A percentile compares a stretch with the other conserved stretches of the same genome.
Conservation (phyloP, 2,329 filamentous ascomycete species). For the Colletotrichum endophyticum region DNA sequence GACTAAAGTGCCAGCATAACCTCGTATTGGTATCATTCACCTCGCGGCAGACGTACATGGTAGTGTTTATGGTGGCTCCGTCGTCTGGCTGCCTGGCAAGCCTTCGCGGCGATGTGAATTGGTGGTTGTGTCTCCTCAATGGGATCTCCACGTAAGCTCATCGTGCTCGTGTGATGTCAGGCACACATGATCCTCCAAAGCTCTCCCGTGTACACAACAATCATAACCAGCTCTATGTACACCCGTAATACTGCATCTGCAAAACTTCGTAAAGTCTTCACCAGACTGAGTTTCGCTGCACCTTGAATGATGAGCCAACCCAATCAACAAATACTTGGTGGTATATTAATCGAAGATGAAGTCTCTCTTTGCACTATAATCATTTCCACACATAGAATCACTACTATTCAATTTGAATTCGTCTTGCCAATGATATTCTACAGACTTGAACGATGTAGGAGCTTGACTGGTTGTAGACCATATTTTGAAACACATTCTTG, state of each 20-base stretch:
- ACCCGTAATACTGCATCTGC: neutral
- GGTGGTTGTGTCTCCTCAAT: fast-evolving
- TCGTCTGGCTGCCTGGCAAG: no score
- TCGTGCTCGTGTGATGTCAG: neutral
- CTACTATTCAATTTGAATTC: fast-evolving
- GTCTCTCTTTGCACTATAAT: fast-evolving
- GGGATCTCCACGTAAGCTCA: neutral
- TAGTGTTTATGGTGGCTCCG: fast-evolving
- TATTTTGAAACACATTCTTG: fast-evolving
- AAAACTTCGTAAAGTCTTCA: neutral
- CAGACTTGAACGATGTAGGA: fast-evolving
- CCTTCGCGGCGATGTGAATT: no score
- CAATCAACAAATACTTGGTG: fast-evolving
- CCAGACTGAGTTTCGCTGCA: no score
- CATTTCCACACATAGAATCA: no score
- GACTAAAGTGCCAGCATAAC: fast-evolving
- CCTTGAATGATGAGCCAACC: no score
- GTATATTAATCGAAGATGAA: no score
- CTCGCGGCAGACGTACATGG: fast-evolving
- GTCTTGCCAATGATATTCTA: no score
- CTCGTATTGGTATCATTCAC: neutral
- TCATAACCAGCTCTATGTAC: no score
- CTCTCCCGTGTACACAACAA: fast-evolving
- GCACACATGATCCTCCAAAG: neutral
- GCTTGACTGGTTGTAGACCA: no score